These are phyloP conservation scores for Lycium barbarum DNA, from an alignment of 257 asterid species.

Conservation along the genomic window DNA sequence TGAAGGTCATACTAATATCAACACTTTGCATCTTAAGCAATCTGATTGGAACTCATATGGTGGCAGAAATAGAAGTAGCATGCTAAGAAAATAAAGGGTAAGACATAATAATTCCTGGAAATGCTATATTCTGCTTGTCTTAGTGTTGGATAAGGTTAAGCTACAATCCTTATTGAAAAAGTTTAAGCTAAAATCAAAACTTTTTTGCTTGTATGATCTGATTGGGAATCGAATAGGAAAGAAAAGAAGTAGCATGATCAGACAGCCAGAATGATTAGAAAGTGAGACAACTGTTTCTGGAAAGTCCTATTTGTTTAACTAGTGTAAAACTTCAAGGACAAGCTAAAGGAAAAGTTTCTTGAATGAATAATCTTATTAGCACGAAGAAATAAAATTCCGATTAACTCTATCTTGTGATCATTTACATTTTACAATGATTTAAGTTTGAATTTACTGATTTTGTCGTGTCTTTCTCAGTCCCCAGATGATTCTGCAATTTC, in stretches of 20 bases:
- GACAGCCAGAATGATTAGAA: not conserved
- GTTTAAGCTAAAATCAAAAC: not conserved
- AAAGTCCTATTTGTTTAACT: not conserved
- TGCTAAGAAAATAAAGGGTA: not conserved
- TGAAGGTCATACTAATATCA: constrained; percentile 5
- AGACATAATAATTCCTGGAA: not conserved
- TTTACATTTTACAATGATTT: not conserved
- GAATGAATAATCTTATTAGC: not conserved
- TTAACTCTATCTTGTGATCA: constrained; percentile 5
- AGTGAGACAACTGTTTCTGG: constrained; percentile 23
- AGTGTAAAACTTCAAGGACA: constrained; percentile 17
- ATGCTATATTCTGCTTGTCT: constrained; percentile 18
- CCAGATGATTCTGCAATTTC: constrained; percentile 86
- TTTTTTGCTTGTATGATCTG: not conserved
- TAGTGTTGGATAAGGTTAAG: constrained; percentile 1
- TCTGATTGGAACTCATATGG: constrained; percentile 3
- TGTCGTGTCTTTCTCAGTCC: constrained; percentile 57
- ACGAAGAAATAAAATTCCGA: constrained; percentile 11
- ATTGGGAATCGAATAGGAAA: not conserved
- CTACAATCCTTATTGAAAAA: not conserved
- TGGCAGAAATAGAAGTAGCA: constrained; percentile 7
- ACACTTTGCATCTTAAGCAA: not conserved
- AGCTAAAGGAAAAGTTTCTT: not conserved
- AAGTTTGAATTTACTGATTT: constrained; percentile 26
- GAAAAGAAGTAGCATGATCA: not conserved